Conservation (phyloP, 331 rosid genomes). For the Erythrophleum ivorense region DNA sequence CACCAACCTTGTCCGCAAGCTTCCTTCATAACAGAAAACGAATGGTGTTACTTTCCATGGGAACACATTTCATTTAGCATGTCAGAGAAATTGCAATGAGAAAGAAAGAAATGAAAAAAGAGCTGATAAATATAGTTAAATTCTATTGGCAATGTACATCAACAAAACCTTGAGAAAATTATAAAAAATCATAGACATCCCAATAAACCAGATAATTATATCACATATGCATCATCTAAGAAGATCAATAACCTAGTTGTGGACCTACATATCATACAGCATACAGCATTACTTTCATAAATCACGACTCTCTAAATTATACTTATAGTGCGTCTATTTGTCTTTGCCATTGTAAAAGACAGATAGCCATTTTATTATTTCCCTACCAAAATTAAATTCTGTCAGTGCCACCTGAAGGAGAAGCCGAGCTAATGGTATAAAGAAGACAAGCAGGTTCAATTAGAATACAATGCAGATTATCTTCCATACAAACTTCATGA, state of each 20-base stretch:
- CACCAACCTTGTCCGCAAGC: slow-evolving; percentile 76
- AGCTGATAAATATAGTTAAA: slow-evolving; percentile 4
- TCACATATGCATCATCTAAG: not conserved
- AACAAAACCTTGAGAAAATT: slow-evolving; percentile 18
- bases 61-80: slow-evolving; percentile 4
- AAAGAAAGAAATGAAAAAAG: not conserved
- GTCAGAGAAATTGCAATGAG: not conserved
- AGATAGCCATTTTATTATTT: not conserved
- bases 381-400: not conserved
- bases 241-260: not conserved
- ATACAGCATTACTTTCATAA: not conserved
- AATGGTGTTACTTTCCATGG: slow-evolving; percentile 14
- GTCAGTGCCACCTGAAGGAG: not conserved
- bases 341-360: not conserved
- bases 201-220: not conserved
- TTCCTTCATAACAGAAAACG: slow-evolving; percentile 50
- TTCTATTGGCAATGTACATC: slow-evolving; percentile 3
- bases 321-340: not conserved
- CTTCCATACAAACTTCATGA: not conserved
- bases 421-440: slow-evolving; percentile 3
- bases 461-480: not conserved
- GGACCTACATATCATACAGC: slow-evolving; percentile 12
- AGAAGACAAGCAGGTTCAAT: slow-evolving; percentile 10
- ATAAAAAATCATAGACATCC: not conserved
- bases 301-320: not conserved